Evolutionary conservation across 2,329 filamentous ascomycete species (phyloP).

Genomic region (Ophiocordyceps unilateralis): DNA sequence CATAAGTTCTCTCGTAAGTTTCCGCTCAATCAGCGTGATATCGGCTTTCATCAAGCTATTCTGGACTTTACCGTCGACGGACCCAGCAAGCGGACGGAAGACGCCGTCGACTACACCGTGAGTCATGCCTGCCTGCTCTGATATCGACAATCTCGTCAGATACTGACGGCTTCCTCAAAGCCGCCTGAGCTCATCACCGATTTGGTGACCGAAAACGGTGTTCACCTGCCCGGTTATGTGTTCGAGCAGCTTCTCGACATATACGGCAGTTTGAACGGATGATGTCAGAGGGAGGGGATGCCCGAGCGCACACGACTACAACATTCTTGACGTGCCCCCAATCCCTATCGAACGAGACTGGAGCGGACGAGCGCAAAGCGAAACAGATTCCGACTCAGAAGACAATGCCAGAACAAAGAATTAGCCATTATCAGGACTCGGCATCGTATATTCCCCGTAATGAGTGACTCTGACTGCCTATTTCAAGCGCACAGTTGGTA

Average conservation of each 20-base stretch:
- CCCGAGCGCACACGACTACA: background rate
- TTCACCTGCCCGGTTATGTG: conserved; percentile 52
- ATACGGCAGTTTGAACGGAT: conserved; percentile 24
- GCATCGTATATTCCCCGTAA: background rate
- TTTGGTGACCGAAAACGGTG: conserved; percentile 60
- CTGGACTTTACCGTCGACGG: conserved; percentile 51
- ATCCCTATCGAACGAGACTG: background rate
- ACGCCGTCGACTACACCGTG: conserved; percentile 56
- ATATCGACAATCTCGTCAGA: background rate
- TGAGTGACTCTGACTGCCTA: background rate
- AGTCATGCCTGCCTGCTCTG: no score
- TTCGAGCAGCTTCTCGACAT: conserved; percentile 55
- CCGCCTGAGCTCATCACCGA: conserved; percentile 53
- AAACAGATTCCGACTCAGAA: background rate
- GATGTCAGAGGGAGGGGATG: conserved; percentile 3
- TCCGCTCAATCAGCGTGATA: conserved; percentile 63
- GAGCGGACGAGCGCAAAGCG: background rate
- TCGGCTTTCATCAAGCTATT: conserved; percentile 62
- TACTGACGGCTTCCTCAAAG: conserved; percentile 13
- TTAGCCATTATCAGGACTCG: background rate
- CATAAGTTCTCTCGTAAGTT: conserved; percentile 92
- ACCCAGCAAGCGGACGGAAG: conserved; percentile 24
- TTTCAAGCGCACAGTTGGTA: background rate
- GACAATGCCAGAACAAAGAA: background rate
- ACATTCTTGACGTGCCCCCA: background rate